Conservation (phyloP, 371 early-diverging fungal genomes). For the Conidiobolus incongruus region DNA sequence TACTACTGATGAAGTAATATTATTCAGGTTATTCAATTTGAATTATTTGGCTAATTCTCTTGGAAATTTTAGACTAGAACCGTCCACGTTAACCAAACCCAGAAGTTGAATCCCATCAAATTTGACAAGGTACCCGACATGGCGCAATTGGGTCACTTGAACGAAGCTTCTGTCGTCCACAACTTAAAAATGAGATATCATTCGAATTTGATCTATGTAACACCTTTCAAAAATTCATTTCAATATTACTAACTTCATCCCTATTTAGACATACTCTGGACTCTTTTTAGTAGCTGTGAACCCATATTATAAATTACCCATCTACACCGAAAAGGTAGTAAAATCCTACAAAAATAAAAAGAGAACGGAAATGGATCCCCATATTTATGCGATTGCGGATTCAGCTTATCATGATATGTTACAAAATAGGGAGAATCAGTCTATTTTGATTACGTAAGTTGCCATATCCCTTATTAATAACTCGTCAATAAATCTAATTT, state of each 20-base stretch:
- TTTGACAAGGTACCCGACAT: slow-evolving; percentile 97
- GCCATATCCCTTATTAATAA: background rate
- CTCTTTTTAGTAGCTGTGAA: slow-evolving; percentile 98
- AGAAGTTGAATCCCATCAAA: slow-evolving; percentile 98
- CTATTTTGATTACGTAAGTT: slow-evolving; percentile 90
- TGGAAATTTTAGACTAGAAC: slow-evolving; percentile 19
- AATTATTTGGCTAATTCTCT: background rate
- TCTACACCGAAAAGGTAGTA: slow-evolving; percentile 74
- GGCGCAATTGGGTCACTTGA: slow-evolving; percentile 92
- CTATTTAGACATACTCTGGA: slow-evolving; percentile 90
- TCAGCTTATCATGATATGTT: slow-evolving; percentile 91
- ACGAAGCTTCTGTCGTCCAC: slow-evolving; percentile 97
- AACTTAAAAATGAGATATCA: slow-evolving; percentile 82
- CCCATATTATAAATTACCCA: slow-evolving; percentile 86
- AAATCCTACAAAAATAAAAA: slow-evolving; percentile 62
- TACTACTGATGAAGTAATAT: slow-evolving; percentile 34
- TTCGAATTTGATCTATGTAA: slow-evolving; percentile 78
- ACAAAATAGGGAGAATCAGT: slow-evolving; percentile 85
- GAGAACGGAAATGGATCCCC: slow-evolving; percentile 80
- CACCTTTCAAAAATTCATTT: background rate
- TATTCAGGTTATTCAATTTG: background rate
- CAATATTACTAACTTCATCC: background rate
- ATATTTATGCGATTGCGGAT: slow-evolving; percentile 92
- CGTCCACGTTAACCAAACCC: slow-evolving; percentile 50
- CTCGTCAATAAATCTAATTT: background rate